Evolutionary conservation across 768 basidiomycete species (phyloP), one percentile per base, ranked within the genome.

Genomic region (Leucogyrophana mollusca): DNA sequence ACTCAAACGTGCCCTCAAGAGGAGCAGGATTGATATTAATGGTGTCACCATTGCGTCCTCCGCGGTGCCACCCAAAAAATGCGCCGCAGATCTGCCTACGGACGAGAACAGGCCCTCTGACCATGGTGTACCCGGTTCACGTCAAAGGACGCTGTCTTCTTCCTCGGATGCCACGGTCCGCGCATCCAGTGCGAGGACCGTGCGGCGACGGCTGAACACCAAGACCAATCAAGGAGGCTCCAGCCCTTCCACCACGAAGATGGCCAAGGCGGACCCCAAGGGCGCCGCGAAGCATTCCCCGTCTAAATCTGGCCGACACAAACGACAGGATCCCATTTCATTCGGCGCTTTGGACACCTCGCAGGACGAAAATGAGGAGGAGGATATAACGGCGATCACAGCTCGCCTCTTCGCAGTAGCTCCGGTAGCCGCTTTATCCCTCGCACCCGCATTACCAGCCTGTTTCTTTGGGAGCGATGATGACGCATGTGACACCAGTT

Each of bases 61-160:
- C 13, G 27, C 13, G 27, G 27, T 30, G 27, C 27, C 27, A 30
- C 27, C 6, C 27, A 30, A 30, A 13, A 30, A 30, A 30, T 13
- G 13, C 6, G 7, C 6, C 13, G 7, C 27, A 6, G 27, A 30
- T 1, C 34, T 7, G 2, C 11, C 4, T 43, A 44, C 18, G 34
- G 51, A 8, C 14, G 9, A 23, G 51, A 53, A 18, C 46, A 46
- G 14, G n/a, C 40, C 22, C 3, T 21, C 4, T 13, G 22, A 32
- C 23, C 40, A 46, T 7, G 41, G 41, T n/a, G 24, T 0, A 25
- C 22, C 47, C 32, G 51, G 35, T 21, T 41, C 50, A 1, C 42
- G 60, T 4, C 54, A 38, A n/a, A 56, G 61, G 42, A 56, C 51
- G 0, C n/a, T 22, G 9, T 63, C 60, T 6, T 34, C 9, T 30